Percentiles rank a stretch among this genome's conserved stretches.
Conservation (phyloP, 352 stramenopile species). For the Lagenidium giganteum region DNA sequence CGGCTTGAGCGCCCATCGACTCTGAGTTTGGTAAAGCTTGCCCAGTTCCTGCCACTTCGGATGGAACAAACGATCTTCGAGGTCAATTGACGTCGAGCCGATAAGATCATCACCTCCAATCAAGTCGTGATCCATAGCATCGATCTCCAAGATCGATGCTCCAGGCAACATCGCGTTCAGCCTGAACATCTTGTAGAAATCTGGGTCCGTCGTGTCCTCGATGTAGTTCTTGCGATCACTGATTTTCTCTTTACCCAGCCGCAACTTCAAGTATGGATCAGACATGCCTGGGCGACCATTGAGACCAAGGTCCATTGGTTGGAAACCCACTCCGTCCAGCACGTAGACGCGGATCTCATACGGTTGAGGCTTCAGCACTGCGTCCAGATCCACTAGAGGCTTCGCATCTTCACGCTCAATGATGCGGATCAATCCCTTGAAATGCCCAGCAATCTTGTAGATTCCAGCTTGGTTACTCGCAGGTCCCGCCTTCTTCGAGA, state of each 20-base stretch:
- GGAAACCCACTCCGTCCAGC: slow-evolving; percentile 80
- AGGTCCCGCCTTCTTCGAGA: slow-evolving; percentile 52
- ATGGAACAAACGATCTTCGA: slow-evolving; percentile 92
- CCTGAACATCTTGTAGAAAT: slow-evolving; percentile 91
- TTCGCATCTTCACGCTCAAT: slow-evolving; percentile 80
- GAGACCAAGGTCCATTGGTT: slow-evolving; percentile 82
- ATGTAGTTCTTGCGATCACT: slow-evolving; percentile 90
- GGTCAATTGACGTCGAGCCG: slow-evolving; percentile 88
- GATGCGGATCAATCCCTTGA: slow-evolving; percentile 91
- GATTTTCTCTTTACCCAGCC: slow-evolving; percentile 80
- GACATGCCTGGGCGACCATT: slow-evolving; percentile 81
- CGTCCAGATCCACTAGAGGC: slow-evolving; percentile 65
- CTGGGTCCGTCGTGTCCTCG: slow-evolving; percentile 76
- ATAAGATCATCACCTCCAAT: slow-evolving; percentile 91
- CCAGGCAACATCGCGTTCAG: slow-evolving; percentile 85
- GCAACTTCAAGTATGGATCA: slow-evolving; percentile 85
- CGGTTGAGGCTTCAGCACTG: slow-evolving; percentile 54
- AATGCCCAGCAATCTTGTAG: slow-evolving; percentile 81
- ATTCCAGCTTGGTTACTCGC: slow-evolving; percentile 36
- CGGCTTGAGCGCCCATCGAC: slow-evolving; percentile 61
- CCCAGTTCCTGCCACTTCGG: slow-evolving; percentile 83
- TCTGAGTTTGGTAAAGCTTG: slow-evolving; percentile 77
- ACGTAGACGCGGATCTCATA: slow-evolving; percentile 89
- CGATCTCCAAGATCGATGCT: slow-evolving; percentile 80
- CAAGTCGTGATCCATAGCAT: slow-evolving; percentile 88